Conservation (phyloP, 306 rosid species). For the Hippophae tibetana region DNA sequence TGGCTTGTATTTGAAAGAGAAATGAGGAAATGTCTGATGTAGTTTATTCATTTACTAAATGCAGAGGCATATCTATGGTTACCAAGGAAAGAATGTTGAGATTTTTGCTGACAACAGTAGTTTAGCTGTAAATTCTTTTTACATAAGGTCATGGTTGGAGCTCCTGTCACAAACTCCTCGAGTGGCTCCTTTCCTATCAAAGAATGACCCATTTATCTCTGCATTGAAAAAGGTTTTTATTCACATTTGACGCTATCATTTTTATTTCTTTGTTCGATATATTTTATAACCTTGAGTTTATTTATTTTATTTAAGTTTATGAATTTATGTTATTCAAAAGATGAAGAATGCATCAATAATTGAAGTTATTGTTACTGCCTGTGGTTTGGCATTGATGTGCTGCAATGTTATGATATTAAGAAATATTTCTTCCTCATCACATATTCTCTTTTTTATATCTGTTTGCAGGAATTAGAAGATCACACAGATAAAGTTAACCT, state of each 20-base stretch:
- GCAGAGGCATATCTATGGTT: constrained; percentile 91
- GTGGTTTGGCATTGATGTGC: not conserved
- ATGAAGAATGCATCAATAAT: too few species aligned
- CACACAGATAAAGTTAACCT: constrained; percentile 69
- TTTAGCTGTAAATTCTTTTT: constrained; percentile 90
- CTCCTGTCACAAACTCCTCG: constrained; percentile 78
- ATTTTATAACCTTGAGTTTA: not conserved
- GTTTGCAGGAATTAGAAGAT: constrained; percentile 71
- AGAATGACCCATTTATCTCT: constrained; percentile 66
- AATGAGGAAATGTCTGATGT: constrained; percentile 11
- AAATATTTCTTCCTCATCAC: not conserved
- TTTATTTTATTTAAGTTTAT: not conserved
- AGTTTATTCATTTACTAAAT: constrained; percentile 20
- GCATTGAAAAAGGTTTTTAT: constrained; percentile 78
- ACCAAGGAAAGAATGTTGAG: constrained; percentile 62
- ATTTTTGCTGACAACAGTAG: constrained; percentile 75
- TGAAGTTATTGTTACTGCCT: not conserved
- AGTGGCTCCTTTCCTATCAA: constrained; percentile 86
- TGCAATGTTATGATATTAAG: not conserved
- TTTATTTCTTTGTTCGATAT: not conserved
- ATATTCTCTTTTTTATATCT: not conserved
- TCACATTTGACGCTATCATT: not conserved
- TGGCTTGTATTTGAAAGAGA: too few species aligned
- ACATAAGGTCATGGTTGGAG: constrained; percentile 77
- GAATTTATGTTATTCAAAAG: too few species aligned